Percentiles rank a stretch among this genome's conserved stretches.
Evolutionary conservation across 2,329 filamentous ascomycete species (phyloP).

Genomic region (Diaporthe vaccinii): DNA sequence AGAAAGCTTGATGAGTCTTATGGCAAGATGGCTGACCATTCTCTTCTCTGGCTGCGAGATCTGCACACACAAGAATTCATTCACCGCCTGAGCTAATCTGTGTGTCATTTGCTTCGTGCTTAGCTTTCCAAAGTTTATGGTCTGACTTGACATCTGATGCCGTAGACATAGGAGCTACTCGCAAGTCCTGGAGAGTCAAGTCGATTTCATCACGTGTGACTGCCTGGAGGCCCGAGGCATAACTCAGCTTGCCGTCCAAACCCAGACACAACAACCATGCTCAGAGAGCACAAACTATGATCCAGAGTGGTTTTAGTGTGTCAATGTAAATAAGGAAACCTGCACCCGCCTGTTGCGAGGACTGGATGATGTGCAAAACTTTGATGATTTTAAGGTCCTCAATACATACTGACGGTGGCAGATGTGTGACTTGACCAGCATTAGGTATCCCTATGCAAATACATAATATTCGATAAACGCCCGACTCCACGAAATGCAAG

Average conservation of each 20-base stretch:
- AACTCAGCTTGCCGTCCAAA: background rate
- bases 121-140: background rate
- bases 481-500: conserved; percentile 41
- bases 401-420: background rate
- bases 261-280: background rate
- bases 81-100: no score
- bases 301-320: background rate
- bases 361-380: background rate
- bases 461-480: conserved; percentile 28
- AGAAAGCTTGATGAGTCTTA: background rate
- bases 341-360: background rate
- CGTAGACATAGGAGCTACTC: background rate
- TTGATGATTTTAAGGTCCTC: background rate
- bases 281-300: background rate
- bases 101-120: background rate
- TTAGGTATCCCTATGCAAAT: conserved; percentile 17
- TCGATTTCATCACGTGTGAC: no score
- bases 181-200: background rate
- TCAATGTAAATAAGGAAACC: background rate
- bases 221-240: no score
- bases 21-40: background rate
- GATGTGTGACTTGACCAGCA: background rate
- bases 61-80: background rate
- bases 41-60: background rate
- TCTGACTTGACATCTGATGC: background rate